A percentile compares a stretch with the other conserved stretches of the same genome.
phyloP scores from a whole-genome alignment of 345 rosid species.

The Eucalyptus brandiana region DNA sequence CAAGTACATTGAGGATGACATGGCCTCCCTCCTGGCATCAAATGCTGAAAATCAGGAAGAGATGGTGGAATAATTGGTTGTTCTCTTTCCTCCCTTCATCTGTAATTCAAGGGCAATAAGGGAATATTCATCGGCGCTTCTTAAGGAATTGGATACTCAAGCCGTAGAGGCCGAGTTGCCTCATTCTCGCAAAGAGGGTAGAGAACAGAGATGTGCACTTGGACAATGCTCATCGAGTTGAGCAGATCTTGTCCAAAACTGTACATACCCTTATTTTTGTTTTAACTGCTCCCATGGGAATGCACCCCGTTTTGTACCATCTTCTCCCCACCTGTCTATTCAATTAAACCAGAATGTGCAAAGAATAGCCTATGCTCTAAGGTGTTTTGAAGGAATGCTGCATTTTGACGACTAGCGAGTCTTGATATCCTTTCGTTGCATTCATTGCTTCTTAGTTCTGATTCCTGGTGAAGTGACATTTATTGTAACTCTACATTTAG shows the following conservation, averaged over 20 bases:
- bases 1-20: constrained; percentile 45
- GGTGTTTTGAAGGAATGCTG: background rate
- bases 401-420: background rate
- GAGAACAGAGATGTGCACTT: background rate
- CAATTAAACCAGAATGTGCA: background rate
- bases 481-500: background rate
- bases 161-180: background rate
- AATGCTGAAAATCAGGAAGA: background rate
- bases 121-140: background rate
- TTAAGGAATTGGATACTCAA: background rate
- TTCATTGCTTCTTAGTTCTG: background rate
- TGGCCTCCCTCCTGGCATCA: constrained; percentile 4
- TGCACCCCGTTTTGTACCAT: background rate
- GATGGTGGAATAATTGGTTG: background rate
- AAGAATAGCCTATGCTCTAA: background rate
- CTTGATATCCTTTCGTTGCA: background rate
- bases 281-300: background rate
- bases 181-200: background rate
- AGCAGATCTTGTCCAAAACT: background rate
- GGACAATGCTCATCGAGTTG: background rate
- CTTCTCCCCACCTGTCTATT: background rate
- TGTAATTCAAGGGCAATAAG: background rate
- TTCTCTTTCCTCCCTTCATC: background rate
- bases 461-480: background rate
- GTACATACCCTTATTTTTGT: background rate